Base-by-base conservation (phyloP, 192 early-diverging fungal genomes). In the Coemansia sp. region DNA sequence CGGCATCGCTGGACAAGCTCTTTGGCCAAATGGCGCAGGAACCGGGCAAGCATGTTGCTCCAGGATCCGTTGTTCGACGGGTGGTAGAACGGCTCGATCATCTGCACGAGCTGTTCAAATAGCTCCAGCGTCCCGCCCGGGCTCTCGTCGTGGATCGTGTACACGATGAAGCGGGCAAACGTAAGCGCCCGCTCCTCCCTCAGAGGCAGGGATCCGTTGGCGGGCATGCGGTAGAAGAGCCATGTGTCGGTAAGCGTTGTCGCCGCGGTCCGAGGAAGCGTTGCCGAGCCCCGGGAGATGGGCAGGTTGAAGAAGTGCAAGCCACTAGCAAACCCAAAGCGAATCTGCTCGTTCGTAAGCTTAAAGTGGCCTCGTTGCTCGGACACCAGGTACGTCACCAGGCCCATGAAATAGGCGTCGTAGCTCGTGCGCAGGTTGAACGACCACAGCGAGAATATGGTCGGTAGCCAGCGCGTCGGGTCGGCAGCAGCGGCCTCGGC, bases 31-130 rank as follows among this genome's bases (percentile, higher is more conserved):
- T 75, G 65, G 20, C 84, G 81, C 45, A 89, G 32, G 47, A 96
- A 85, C 13, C 78, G 67, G 0, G 87, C 77, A 6, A 97, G 78
- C 6, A 66, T 62, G 34, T 75, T 73, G 16, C 86, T 87, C 94
- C 94, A 97, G 38, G 57, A 52, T 3, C 94, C 94, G 51, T 76
- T 73, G 73, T 97, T 97, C n/a, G 88, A 90, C 10, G 94, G 94
- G 62, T 97, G 90, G 50, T 78, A 91, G 53, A 84, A 95, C 0
- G 85, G 83, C 65, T 97, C 94, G 20, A 83, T 80, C 36, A 90
- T 88, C 47, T 85, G 86, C 40, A 97, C 86, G 17, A 94, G 47
- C 49, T 85, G 78, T 10, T 71, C 60, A 33, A 97, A 75, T 48
- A 84, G 80, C 25, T 76, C 53, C 26, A 89, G 43, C 7, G 82